phyloP scores from a whole-genome alignment of 305 asterid species.

The Fraxinus velutina region DNA sequence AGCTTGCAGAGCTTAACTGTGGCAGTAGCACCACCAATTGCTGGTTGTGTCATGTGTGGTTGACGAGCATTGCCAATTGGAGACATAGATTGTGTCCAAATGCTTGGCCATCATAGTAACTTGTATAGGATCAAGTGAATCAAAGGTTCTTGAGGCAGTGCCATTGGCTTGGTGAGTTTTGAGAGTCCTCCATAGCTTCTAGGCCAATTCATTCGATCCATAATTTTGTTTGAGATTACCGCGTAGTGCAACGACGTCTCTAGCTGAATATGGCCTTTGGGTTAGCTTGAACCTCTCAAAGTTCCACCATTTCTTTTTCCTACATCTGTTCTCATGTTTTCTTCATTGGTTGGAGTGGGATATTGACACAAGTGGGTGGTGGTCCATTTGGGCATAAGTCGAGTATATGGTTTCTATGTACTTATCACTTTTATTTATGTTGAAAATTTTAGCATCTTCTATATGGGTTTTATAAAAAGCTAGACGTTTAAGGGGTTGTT shows the following conservation, averaged over 20 bases:
- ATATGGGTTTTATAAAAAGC: too few relatives aligned
- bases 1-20: constrained; percentile 92
- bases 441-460: too few relatives aligned
- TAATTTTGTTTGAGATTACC: constrained; percentile 70
- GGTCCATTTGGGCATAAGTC: too few relatives aligned
- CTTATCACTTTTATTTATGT: too few relatives aligned
- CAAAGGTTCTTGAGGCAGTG: constrained; percentile 89
- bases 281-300: constrained; percentile 82
- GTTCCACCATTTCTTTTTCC: constrained; percentile 33
- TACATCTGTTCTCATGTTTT: too few relatives aligned
- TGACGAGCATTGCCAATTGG: constrained; percentile 99
- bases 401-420: too few relatives aligned
- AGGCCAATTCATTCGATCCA: constrained; percentile 77
- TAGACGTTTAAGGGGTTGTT: too few relatives aligned
- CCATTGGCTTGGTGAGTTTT: constrained; percentile 81
- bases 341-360: too few relatives aligned
- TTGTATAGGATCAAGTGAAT: constrained; percentile 94
- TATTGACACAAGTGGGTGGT: too few relatives aligned
- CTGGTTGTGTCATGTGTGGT: constrained; percentile 23
- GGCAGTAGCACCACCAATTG: constrained; percentile 88
- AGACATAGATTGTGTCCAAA: constrained; percentile 81
- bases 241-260: constrained; percentile 83
- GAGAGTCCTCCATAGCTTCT: constrained; percentile 90
- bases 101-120: constrained; percentile 98
- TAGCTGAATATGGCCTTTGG: constrained; percentile 83